A percentile compares a stretch with the other conserved stretches of the same genome.
phyloP scores from a whole-genome alignment of 495 filamentous ascomycete genomes.

The Neurospora africana region DNA sequence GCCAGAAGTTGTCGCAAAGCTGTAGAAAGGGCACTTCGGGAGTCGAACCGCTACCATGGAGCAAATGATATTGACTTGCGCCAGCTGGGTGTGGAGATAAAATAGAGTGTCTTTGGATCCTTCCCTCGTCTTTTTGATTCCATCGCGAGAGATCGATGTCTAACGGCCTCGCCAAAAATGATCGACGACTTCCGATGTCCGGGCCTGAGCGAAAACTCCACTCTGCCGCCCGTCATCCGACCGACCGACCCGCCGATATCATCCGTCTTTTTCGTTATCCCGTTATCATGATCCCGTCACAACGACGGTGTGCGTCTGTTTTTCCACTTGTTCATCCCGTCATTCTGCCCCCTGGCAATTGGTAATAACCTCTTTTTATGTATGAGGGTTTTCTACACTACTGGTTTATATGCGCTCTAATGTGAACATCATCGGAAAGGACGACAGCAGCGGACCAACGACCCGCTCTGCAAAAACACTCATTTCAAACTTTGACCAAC shows the following conservation, averaged over 20 bases:
- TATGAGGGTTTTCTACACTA: background rate
- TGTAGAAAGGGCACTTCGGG: background rate
- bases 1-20: no score
- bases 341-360: background rate
- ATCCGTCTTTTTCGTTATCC: no score
- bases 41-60: no score
- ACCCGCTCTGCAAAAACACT: background rate
- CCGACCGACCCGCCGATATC: no score
- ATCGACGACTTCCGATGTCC: no score
- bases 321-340: background rate
- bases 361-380: background rate
- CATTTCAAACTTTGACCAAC: background rate
- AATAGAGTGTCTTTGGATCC: background rate
- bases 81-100: background rate
- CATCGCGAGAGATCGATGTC: no score
- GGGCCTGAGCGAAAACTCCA: no score
- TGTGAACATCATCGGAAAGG: no score
- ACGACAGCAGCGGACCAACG: background rate
- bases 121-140: no score
- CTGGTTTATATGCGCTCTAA: background rate
- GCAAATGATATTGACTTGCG: no score
- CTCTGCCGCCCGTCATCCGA: no score
- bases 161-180: no score
- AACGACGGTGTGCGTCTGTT: background rate
- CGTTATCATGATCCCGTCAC: background rate